Percentiles rank a stretch among this genome's conserved stretches.
Evolutionary conservation across 2,329 filamentous ascomycete species (phyloP).

Genomic region (Nemania abortiva): DNA sequence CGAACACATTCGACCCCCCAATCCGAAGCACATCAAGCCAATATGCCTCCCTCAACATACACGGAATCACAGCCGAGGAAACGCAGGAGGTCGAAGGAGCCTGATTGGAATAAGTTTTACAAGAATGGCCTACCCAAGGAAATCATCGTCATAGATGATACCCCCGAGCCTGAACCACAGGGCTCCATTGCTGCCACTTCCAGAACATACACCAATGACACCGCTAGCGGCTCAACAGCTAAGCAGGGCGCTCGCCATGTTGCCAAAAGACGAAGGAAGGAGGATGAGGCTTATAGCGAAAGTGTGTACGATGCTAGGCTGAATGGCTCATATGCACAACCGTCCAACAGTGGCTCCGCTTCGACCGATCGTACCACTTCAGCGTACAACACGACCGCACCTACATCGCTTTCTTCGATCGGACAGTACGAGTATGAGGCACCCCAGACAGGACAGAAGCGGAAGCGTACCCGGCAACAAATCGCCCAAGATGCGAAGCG

Average conservation of each 20-base stretch:
- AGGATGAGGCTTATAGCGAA: slow-evolving; percentile 72
- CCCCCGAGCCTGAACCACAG: slow-evolving; percentile 68
- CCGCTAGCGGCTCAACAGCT: slow-evolving; percentile 48
- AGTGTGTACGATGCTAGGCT: slow-evolving; percentile 77
- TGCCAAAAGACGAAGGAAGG: slow-evolving; percentile 81
- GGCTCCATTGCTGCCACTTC: slow-evolving; percentile 47
- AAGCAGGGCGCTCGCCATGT: slow-evolving; percentile 59
- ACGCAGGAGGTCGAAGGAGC: slow-evolving; percentile 70
- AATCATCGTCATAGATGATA: slow-evolving; percentile 85
- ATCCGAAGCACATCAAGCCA: slow-evolving; percentile 51
- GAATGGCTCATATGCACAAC: slow-evolving; percentile 77
- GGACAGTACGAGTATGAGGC: slow-evolving; percentile 76
- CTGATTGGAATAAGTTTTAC: slow-evolving; percentile 85
- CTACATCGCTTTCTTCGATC: slow-evolving; percentile 78
- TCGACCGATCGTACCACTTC: slow-evolving; percentile 89
- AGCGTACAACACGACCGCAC: slow-evolving; percentile 84
- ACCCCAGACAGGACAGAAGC: slow-evolving; percentile 80
- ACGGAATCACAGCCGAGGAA: slow-evolving; percentile 58
- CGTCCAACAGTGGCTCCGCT: slow-evolving; percentile 77
- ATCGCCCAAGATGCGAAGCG: slow-evolving; percentile 85
- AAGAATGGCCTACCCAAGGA: slow-evolving; percentile 86
- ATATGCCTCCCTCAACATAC: slow-evolving; percentile 54
- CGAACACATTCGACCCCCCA: slow-evolving; percentile 52
- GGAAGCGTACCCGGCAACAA: slow-evolving; percentile 84
- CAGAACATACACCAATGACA: slow-evolving; percentile 55